phyloP scores from a whole-genome alignment of 106 monocot species.

The Acanthochlamys bracteata region DNA sequence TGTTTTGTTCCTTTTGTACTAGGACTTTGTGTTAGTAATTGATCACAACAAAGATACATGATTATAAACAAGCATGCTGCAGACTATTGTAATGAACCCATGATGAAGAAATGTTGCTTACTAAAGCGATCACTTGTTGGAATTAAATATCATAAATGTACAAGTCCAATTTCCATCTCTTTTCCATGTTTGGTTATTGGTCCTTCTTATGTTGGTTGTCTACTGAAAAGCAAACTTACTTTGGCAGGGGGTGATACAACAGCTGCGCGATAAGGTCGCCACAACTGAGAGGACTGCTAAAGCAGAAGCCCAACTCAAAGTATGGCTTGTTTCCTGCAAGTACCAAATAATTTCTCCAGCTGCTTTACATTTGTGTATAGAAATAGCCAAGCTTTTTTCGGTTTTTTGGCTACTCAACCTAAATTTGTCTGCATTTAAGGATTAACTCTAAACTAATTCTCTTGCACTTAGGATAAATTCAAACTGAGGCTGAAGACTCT shows the following conservation, averaged over 20 bases:
- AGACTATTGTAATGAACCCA: too few relatives aligned
- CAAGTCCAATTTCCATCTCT: neutral
- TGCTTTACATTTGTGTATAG: neutral
- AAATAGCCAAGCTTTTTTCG: neutral
- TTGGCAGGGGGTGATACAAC: constrained; percentile 56
- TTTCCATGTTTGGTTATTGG: neutral
- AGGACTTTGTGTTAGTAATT: neutral
- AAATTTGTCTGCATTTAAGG: neutral
- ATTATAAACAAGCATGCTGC: too few relatives aligned
- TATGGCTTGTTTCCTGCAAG: constrained; percentile 8
- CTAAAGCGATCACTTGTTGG: too few relatives aligned
- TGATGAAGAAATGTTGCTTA: too few relatives aligned
- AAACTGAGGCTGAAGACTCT: constrained; percentile 42
- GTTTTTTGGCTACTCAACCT: neutral
- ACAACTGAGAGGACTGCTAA: constrained; percentile 46
- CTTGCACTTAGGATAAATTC: constrained; percentile 34
- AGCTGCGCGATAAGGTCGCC: constrained; percentile 39
- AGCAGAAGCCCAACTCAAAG: constrained; percentile 53
- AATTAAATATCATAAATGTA: neutral
- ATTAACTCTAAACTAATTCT: neutral
- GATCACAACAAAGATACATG: neutral
- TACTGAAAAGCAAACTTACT: neutral
- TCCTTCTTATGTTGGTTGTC: neutral
- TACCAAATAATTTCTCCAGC: neutral
- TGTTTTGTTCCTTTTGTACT: too few relatives aligned